phyloP scores from a whole-genome alignment of 345 rosid species.

The Eucalyptus sp. region DNA sequence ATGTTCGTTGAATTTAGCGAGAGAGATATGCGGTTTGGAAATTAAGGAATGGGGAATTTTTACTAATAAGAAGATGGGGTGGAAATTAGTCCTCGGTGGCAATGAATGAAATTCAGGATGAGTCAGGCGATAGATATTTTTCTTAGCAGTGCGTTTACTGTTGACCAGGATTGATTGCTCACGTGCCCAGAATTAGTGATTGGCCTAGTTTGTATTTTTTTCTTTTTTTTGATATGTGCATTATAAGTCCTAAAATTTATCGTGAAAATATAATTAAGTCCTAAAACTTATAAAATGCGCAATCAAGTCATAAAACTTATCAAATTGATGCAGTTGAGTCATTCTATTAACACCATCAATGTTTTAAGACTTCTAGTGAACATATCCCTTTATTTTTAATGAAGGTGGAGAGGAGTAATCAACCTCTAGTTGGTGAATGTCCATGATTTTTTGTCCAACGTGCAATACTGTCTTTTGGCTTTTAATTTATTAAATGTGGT shows the following conservation, averaged over 20 bases:
- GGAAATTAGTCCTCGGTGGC: not conserved
- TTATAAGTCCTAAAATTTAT: no score
- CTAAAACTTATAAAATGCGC: accelerated
- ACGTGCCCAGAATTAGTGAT: not conserved
- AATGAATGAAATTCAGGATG: not conserved
- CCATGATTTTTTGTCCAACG: not conserved
- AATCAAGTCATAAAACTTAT: no score
- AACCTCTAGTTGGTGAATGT: not conserved
- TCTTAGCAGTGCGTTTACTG: not conserved
- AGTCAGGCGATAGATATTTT: not conserved
- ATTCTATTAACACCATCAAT: no score
- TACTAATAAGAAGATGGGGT: not conserved
- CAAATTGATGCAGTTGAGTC: no score
- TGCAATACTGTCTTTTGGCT: no score
- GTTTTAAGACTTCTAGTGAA: no score
- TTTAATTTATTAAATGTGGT: no score
- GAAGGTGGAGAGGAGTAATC: not conserved
- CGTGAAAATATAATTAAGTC: no score
- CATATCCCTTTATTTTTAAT: no score
- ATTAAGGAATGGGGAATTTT: not conserved
- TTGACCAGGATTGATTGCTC: no score
- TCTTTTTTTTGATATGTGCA: accelerated
- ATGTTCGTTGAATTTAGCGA: not conserved
- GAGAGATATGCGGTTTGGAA: not conserved
- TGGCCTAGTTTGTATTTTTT: not conserved